Evolutionary conservation across 2,329 filamentous ascomycete species (phyloP), one percentile per base, ranked within the genome.

Genomic region (Cytospora piceae): DNA sequence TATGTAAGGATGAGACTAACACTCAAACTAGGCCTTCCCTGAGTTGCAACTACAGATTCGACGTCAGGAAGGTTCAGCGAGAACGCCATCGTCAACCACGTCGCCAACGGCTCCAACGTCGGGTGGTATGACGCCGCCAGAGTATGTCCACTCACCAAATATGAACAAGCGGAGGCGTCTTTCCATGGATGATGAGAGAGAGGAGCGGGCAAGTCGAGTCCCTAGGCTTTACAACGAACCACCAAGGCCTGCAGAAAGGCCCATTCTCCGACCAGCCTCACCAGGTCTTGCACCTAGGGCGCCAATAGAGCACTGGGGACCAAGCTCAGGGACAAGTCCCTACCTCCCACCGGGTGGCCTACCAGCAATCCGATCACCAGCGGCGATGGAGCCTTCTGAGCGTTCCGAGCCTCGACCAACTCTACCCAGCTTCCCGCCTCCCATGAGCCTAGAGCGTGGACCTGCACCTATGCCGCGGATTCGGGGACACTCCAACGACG

Each of bases 71-170:
- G 72, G 69, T 42, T 67, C 68, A 42, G 63, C 71, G 57, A 77
- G 76, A 68, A 72, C 75, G 52, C 69, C 73, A 8, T 72, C 76
- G 22, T 73, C 77, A 55, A 72, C 74, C 27, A 74, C 74, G 15
- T 78, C 78, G 22, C 76, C 80, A 52, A 72, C 71, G 9, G 72
- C 73, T 17, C 70, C 74, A 29, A 71, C 69, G 31, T 69, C 69
- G 62, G 74, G 71, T 58, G 69, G 72, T 61, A 68, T 73, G 66
- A 78, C 77, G 51, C 78, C 80, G 4, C 78, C 82, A 12, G 79
- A 83, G 64, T 85, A 85, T 69, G 72, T 81, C 15, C 78, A 84
- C 73, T 84, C 83, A 34, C 79, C 83, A 31, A 79, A 71, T 67
- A 73, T 74, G n/a, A 77, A 74, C 71, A 85, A 85, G 75, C 79